Evolutionary conservation across 2,329 filamentous ascomycete species (phyloP), one percentile per base, ranked within the genome.

Genomic region (Diatrype stigma): DNA sequence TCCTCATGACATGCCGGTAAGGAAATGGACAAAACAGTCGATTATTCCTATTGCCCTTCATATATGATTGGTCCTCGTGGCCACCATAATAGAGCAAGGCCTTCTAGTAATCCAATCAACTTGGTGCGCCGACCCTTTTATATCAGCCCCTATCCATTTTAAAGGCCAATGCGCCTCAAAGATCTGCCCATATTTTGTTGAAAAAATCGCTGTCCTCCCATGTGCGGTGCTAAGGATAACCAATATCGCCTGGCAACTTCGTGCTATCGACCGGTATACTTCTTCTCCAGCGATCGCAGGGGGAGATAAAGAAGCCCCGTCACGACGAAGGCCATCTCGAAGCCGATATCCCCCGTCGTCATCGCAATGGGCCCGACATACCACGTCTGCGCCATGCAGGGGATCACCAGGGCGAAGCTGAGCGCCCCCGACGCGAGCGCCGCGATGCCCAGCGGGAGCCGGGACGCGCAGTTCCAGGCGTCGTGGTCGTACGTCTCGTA

Each of bases 341-440:
- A 85, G 0, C 84, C 84, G 62, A 87, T 79, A 56, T 87, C 83
- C 0, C 84, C 84, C 11, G 82, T 83, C 34, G 59, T 75, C 64
- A 74, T 67, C 0, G 81, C 82, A 57, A 86, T 79, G 0, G 82
- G 82, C 0, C 82, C 82, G 8, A 73, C 78, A 60, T 76, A 85
- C 81, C 81, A 85, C 3, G 74, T 77, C 64, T 84, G 79, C 10
- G 72, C 73, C 76, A 85, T 85, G 30, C 76, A 79, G 0, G 82
- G 82, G 6, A 85, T 70, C 2, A 85, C 74, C 8, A 85, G 55
- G 5, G 57, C 71, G 57, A 74, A 73, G 49, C 67, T 68, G 2
- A 69, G 51, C 2, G 68, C 59, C 6, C 63, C 65, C 3, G 71
- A 68, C 3, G 60, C 55, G n/a, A 73, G 57, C 21, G 73, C 71